Evolutionary conservation across 2,329 filamentous ascomycete genomes (phyloP).

Genomic region (Macrophomina pseudophaseolina): DNA sequence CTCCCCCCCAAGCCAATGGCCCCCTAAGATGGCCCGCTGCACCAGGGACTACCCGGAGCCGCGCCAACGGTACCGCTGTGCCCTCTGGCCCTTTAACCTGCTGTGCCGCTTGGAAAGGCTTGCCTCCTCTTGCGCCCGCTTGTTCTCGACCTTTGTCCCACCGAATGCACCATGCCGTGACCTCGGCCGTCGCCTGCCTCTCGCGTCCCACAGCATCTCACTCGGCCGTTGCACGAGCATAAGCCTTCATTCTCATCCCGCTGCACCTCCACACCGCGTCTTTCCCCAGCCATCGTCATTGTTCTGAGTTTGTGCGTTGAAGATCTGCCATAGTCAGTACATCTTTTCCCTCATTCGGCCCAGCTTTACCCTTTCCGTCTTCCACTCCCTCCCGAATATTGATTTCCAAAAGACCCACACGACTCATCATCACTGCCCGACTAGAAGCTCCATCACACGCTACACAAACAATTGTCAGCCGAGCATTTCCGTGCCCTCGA

Average conservation of each 20-base stretch:
- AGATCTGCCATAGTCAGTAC: conserved; percentile 18
- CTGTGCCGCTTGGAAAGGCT: neutral
- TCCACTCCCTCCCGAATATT: conserved; percentile 1
- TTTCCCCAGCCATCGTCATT: neutral
- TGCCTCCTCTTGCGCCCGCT: neutral
- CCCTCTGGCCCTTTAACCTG: conserved; percentile 1
- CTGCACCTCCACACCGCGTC: conserved; percentile 5
- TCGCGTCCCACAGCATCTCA: conserved; percentile 10
- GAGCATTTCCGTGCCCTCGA: neutral
- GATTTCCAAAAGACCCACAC: conserved; percentile 21
- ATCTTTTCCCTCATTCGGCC: conserved; percentile 15
- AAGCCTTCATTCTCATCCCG: neutral
- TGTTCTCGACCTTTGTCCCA: neutral
- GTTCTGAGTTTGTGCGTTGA: conserved; percentile 10
- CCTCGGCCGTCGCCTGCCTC: neutral
- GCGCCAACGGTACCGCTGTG: neutral
- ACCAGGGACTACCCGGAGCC: conserved; percentile 8
- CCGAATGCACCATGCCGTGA: conserved; percentile 3
- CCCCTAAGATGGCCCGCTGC: neutral
- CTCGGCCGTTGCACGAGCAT: conserved; percentile 3
- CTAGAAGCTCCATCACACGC: conserved; percentile 1
- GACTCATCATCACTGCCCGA: conserved; percentile 12
- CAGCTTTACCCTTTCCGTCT: neutral
- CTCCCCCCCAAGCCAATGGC: conserved; percentile 7
- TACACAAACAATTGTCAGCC: conserved; percentile 14